Evolutionary conservation across 2,329 filamentous ascomycete genomes (phyloP).

Genomic region (Sporothrix dimorphospora): DNA sequence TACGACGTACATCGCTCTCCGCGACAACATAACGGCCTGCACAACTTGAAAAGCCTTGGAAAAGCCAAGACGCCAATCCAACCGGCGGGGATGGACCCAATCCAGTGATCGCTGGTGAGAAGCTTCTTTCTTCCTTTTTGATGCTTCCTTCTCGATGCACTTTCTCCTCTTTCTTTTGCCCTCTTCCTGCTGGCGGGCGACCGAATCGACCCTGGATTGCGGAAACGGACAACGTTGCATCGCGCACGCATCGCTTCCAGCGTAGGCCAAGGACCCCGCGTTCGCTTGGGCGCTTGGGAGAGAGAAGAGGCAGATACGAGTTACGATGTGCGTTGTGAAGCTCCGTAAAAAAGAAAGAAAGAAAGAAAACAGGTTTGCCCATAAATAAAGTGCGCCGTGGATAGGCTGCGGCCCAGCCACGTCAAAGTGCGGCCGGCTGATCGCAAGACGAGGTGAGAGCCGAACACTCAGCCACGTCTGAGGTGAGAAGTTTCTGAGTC

Average conservation of each 20-base stretch:
- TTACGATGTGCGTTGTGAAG: too few species aligned
- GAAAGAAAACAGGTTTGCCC: neutral
- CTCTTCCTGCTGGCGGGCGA: neutral
- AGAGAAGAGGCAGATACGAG: neutral
- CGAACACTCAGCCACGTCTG: slow-evolving; percentile 1
- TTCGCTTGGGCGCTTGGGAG: neutral
- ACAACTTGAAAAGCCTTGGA: neutral
- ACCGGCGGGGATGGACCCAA: slow-evolving; percentile 1
- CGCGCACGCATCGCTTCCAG: neutral
- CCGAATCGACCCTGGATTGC: neutral
- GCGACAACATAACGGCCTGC: neutral
- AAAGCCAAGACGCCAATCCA: slow-evolving; percentile 8
- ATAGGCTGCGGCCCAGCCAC: neutral
- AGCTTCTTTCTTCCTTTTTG: neutral
- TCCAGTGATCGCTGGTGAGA: neutral
- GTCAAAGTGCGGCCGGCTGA: slow-evolving; percentile 8
- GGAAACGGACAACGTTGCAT: neutral
- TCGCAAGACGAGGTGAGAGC: neutral
- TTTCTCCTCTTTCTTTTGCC: neutral
- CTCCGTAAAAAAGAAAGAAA: too few species aligned
- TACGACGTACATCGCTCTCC: slow-evolving; percentile 1
- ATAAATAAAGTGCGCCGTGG: neutral
- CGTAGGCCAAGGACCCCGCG: slow-evolving; percentile 1
- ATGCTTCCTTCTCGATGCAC: neutral
- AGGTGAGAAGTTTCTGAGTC: neutral